Evolutionary conservation across 768 basidiomycete genomes (phyloP).

Genomic region (Leucocoprinus sp.): DNA sequence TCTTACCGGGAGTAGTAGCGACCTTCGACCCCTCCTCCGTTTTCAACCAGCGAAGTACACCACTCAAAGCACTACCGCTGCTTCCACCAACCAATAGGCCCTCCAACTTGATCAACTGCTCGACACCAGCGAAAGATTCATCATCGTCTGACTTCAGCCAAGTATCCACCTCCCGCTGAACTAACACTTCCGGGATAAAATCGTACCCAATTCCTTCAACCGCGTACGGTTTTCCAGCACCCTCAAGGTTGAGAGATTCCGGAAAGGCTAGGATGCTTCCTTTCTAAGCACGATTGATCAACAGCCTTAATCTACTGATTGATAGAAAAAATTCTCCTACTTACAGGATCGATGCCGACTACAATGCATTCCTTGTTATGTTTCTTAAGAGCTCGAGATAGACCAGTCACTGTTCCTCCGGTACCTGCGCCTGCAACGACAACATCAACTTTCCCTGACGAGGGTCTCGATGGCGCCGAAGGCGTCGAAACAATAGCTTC

Average conservation of each 20-base stretch:
- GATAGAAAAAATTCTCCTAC: conserved; percentile 17
- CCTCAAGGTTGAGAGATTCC: conserved; percentile 48
- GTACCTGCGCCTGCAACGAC: conserved; percentile 88
- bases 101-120: conserved; percentile 72
- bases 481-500: conserved; percentile 63
- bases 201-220: conserved; percentile 99
- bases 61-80: conserved; percentile 79
- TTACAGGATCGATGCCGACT: conserved; percentile 87
- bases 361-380: conserved; percentile 69
- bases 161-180: conserved; percentile 46
- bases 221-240: conserved; percentile 48
- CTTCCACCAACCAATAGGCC: conserved; percentile 92
- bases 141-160: conserved; percentile 86
- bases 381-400: conserved; percentile 74
- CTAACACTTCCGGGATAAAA: conserved; percentile 81
- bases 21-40: conserved; percentile 56
- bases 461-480: conserved; percentile 46
- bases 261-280: conserved; percentile 85
- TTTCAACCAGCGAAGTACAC: conserved; percentile 70
- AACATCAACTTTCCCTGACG: conserved; percentile 71
- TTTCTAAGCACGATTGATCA: conserved; percentile 35
- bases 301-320: background rate
- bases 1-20: conserved; percentile 62
- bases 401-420: conserved; percentile 90
- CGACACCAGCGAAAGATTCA: conserved; percentile 70